Evolutionary conservation across 306 rosid species (phyloP).

Genomic region (Lablab purpureus): DNA sequence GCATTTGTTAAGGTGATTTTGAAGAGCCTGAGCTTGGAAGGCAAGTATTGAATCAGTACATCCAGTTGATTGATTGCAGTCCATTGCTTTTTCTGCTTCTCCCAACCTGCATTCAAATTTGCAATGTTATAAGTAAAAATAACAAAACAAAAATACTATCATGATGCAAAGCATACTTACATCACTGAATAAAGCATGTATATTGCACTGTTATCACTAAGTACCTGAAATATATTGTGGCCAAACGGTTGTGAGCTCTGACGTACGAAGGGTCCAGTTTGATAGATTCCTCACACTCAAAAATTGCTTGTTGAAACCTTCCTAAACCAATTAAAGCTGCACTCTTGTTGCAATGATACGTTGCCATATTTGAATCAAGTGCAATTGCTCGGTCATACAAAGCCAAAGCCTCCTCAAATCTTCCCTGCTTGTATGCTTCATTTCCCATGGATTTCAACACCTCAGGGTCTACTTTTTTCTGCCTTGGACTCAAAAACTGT

Average conservation of each 20-base stretch:
- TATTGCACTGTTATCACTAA: not conserved
- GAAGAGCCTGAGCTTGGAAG: slow-evolving; percentile 62
- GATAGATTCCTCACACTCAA: slow-evolving; percentile 75
- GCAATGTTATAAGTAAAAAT: slow-evolving; percentile 11
- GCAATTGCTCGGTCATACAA: slow-evolving; percentile 77
- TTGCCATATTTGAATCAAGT: slow-evolving; percentile 73
- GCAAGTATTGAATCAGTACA: slow-evolving; percentile 49
- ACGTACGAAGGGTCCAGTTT: slow-evolving; percentile 74
- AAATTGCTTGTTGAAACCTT: slow-evolving; percentile 70
- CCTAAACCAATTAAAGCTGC: slow-evolving; percentile 87
- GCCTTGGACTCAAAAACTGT: slow-evolving; percentile 41
- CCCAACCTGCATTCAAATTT: slow-evolving; percentile 67
- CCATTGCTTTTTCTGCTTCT: slow-evolving; percentile 75
- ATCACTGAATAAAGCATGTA: not conserved
- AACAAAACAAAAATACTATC: not conserved
- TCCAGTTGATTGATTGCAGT: slow-evolving; percentile 53
- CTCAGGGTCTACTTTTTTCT: slow-evolving; percentile 67
- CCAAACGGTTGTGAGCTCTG: slow-evolving; percentile 88
- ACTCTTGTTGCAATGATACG: slow-evolving; percentile 77
- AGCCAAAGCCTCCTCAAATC: slow-evolving; percentile 73
- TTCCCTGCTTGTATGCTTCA: slow-evolving; percentile 70
- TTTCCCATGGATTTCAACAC: slow-evolving; percentile 80
- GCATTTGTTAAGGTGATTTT: slow-evolving; percentile 67
- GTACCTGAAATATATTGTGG: slow-evolving; percentile 83
- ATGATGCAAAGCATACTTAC: not conserved